Conservation (phyloP, 768 basidiomycete genomes). For the Scleroderma citrinum region DNA sequence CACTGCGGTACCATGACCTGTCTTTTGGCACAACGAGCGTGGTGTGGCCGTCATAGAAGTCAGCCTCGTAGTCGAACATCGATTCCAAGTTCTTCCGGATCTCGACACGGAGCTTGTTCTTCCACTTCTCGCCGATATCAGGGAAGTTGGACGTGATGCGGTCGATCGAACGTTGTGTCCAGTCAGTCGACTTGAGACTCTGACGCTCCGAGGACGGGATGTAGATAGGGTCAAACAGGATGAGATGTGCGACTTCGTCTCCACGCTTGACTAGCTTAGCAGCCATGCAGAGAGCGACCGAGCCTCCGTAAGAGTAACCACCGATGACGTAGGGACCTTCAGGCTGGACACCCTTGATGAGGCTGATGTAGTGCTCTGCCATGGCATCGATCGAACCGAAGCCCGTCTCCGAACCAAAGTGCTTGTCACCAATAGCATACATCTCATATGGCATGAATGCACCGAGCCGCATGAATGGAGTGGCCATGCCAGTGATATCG, state of each 20-base stretch:
- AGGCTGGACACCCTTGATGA: slow-evolving; percentile 20
- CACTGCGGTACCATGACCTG: slow-evolving; percentile 28
- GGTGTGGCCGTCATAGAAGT: slow-evolving; percentile 17
- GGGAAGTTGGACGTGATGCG: slow-evolving; percentile 26
- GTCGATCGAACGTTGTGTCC: slow-evolving; percentile 26
- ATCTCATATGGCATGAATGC: slow-evolving; percentile 28
- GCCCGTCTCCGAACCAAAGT: slow-evolving; percentile 25
- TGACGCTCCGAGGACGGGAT: slow-evolving; percentile 23
- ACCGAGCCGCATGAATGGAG: slow-evolving; percentile 28
- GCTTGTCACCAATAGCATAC: slow-evolving; percentile 29
- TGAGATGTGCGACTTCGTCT: slow-evolving; percentile 23
- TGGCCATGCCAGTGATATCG: slow-evolving; percentile 28
- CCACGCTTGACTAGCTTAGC: slow-evolving; percentile 14
- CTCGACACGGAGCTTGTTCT: slow-evolving; percentile 23
- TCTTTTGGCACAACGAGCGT: slow-evolving; percentile 26
- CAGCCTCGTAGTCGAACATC: slow-evolving; percentile 29
- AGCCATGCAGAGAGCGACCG: slow-evolving; percentile 24
- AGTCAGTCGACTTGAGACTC: slow-evolving; percentile 25
- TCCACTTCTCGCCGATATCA: slow-evolving; percentile 29
- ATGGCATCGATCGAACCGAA: slow-evolving; percentile 25
- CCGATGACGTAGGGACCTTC: slow-evolving; percentile 21
- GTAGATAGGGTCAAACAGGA: slow-evolving; percentile 27
- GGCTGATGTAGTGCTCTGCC: slow-evolving; percentile 28
- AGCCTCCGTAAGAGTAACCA: slow-evolving; percentile 26
- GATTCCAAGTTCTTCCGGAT: slow-evolving; percentile 29